A percentile compares a stretch with the other conserved stretches of the same genome.
These are phyloP conservation scores for Avena sativa DNA, from an alignment of 176 grass and related monocot species.

Conservation along the genomic window DNA sequence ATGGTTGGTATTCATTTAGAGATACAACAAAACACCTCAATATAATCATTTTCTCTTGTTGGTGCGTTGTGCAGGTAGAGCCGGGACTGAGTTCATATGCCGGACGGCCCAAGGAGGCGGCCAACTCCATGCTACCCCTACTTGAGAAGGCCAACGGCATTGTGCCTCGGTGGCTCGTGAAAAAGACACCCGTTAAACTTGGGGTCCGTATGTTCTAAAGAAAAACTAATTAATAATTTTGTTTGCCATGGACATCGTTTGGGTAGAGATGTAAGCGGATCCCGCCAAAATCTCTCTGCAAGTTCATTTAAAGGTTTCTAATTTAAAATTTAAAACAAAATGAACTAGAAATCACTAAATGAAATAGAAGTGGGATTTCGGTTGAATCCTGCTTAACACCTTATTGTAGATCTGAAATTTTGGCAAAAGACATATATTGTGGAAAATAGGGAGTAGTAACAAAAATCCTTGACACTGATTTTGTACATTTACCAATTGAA, in stretches of 20 bases:
- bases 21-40: too few species aligned
- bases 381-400: too few species aligned
- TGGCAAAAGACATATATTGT: too few species aligned
- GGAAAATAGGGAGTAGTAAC: background rate
- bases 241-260: too few species aligned
- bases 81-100: slow-evolving; percentile 61
- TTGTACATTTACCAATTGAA: background rate
- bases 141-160: slow-evolving; percentile 48
- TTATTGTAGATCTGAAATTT: too few species aligned
- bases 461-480: background rate
- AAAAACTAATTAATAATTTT: background rate
- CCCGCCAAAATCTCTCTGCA: too few species aligned
- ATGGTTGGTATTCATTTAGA: too few species aligned
- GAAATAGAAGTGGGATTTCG: too few species aligned
- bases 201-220: slow-evolving; percentile 40
- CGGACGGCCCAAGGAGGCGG: slow-evolving; percentile 43
- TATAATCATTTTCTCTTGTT: background rate
- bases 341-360: too few species aligned
- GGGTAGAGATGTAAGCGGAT: background rate
- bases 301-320: too few species aligned
- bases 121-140: slow-evolving; percentile 44
- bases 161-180: slow-evolving; percentile 34
- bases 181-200: slow-evolving; percentile 53
- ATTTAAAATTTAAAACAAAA: too few species aligned
- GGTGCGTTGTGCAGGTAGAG: slow-evolving; percentile 12